Percentiles rank a stretch among this genome's conserved stretches.
Conservation (phyloP, 176 grass and related monocot species). For the Avena sativa region DNA sequence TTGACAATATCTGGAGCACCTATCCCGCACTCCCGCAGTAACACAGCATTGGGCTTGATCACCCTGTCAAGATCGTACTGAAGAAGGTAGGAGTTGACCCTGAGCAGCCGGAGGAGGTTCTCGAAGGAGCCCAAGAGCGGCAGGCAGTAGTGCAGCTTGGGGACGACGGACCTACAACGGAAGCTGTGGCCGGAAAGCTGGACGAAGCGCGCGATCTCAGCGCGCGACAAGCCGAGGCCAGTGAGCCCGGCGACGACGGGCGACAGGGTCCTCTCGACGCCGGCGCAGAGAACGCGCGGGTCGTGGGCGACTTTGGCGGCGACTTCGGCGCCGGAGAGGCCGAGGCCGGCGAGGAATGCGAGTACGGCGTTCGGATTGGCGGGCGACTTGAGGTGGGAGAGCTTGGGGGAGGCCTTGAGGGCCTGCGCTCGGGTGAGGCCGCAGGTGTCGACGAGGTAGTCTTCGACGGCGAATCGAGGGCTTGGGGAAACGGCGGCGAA, state of each 20-base stretch:
- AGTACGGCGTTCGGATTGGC: background rate
- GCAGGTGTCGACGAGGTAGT: conserved; percentile 1
- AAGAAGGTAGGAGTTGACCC: background rate
- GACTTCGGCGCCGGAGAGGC: background rate
- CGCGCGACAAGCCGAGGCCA: background rate
- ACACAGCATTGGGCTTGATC: background rate
- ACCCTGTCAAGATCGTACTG: background rate
- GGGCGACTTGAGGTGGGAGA: background rate
- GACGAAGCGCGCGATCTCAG: background rate
- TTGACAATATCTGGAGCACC: background rate
- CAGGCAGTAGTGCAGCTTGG: background rate
- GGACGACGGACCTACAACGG: background rate
- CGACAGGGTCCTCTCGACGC: background rate
- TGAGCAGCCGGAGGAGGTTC: background rate
- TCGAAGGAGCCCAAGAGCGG: background rate
- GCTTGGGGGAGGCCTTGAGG: background rate
- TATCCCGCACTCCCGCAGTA: background rate
- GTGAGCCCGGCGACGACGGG: background rate
- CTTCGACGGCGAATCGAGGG: background rate
- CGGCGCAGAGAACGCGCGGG: background rate
- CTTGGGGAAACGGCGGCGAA: background rate
- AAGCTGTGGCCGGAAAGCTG: background rate
- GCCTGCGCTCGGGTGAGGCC: conserved; percentile 8
- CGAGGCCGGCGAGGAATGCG: background rate
- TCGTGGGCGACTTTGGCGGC: background rate